A percentile compares a stretch with the other conserved stretches of the same genome.
phyloP scores from a whole-genome alignment of 2,329 filamentous ascomycete genomes.

The Cladosporium phlei region DNA sequence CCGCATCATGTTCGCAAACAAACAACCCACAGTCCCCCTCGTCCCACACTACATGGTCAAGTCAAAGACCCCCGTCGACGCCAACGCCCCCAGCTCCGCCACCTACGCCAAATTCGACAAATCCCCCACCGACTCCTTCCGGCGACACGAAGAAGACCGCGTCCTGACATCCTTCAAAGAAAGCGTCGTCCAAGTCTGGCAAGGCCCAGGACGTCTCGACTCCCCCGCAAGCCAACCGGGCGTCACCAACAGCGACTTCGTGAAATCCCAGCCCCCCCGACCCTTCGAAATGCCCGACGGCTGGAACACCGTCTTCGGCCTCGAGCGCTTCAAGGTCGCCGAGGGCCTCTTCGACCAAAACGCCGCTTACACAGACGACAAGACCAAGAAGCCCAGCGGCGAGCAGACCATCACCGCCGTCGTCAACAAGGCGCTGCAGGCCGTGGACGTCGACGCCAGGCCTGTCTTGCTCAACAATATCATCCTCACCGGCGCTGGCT shows the following conservation, averaged over 20 bases:
- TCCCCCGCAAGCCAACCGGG: slow-evolving; percentile 32
- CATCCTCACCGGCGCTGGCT: slow-evolving; percentile 85
- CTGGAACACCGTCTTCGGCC: slow-evolving; percentile 89
- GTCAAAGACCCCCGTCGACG: slow-evolving; percentile 84
- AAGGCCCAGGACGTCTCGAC: slow-evolving; percentile 65
- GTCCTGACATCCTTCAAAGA: slow-evolving; percentile 96
- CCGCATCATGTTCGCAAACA: slow-evolving; percentile 68
- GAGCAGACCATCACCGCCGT: slow-evolving; percentile 79
- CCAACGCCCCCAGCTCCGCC: slow-evolving; percentile 71
- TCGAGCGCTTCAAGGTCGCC: slow-evolving; percentile 77
- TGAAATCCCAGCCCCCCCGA: slow-evolving; percentile 67
- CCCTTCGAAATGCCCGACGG: slow-evolving; percentile 97
- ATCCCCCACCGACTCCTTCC: slow-evolving; percentile 65
- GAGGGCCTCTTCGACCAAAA: slow-evolving; percentile 90
- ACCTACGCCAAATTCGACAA: slow-evolving; percentile 65
- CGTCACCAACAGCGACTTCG: slow-evolving; percentile 64
- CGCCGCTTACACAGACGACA: slow-evolving; percentile 56
- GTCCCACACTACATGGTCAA: slow-evolving; percentile 83
- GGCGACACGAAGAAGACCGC: slow-evolving; percentile 81
- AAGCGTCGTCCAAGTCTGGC: slow-evolving; percentile 91
- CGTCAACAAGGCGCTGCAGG: slow-evolving; percentile 69
- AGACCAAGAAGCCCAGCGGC: slow-evolving; percentile 49
- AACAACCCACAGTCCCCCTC: slow-evolving; percentile 65
- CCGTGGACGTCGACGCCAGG: slow-evolving; percentile 84
- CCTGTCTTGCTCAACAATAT: slow-evolving; percentile 81